phyloP scores from a whole-genome alignment of 1,284 basidiomycete genomes.

The Taiwanofungus camphoratus region DNA sequence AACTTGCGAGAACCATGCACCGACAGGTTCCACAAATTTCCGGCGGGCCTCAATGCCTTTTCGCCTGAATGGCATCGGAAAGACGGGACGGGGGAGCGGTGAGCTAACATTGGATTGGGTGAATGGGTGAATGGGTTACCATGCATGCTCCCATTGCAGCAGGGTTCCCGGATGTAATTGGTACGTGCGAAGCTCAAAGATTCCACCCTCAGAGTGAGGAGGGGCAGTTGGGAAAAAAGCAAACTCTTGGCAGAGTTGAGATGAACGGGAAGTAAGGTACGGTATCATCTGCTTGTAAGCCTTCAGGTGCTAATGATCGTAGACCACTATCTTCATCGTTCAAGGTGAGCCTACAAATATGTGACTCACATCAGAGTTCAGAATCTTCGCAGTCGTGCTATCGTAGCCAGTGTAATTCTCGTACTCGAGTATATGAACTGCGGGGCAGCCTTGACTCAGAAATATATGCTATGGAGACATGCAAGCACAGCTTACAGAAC shows the following conservation, averaged over 20 bases:
- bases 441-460: too few relatives aligned
- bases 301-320: constrained; percentile 45
- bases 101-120: neutral
- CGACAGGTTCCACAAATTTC: constrained; percentile 80
- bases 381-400: constrained; percentile 56
- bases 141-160: constrained; percentile 89
- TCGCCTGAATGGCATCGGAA: constrained; percentile 45
- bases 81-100: neutral
- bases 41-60: constrained; percentile 84
- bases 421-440: constrained; percentile 81
- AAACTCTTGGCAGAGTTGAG: constrained; percentile 88
- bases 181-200: constrained; percentile 90
- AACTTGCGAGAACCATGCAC: constrained; percentile 92
- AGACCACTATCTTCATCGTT: neutral
- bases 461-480: too few relatives aligned
- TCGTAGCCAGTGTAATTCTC: constrained; percentile 87
- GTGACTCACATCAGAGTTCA: constrained; percentile 50
- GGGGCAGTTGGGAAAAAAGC: constrained; percentile 89
- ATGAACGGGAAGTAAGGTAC: constrained; percentile 61
- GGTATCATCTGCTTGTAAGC: constrained; percentile 69
- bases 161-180: constrained; percentile 79
- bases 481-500: constrained; percentile 62
- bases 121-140: constrained; percentile 42
- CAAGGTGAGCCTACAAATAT: too few relatives aligned
- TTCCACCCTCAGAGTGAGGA: constrained; percentile 77